phyloP scores from a whole-genome alignment of 2,329 filamentous ascomycete species.

The Acephala macrosclerotiorum region DNA sequence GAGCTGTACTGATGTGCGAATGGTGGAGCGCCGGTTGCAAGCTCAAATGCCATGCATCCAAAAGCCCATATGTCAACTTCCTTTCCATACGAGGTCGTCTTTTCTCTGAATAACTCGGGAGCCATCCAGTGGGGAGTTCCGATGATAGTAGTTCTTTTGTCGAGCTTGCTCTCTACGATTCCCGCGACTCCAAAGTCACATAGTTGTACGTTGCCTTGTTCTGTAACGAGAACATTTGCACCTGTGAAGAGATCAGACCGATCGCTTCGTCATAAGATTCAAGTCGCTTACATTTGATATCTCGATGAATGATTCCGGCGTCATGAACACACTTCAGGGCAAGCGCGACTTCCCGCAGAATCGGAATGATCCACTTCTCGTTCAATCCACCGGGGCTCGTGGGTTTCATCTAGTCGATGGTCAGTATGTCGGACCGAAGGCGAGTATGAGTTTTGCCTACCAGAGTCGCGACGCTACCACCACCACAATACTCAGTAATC shows the following conservation, averaged over 20 bases:
- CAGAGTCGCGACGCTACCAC: conserved; percentile 79
- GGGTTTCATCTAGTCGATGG: conserved; percentile 61
- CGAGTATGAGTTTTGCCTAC: conserved; percentile 50
- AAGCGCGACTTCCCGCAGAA: conserved; percentile 70
- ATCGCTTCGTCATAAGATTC: background rate
- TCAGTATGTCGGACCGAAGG: conserved; percentile 5
- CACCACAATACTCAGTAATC: conserved; percentile 85
- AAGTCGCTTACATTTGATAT: conserved; percentile 66
- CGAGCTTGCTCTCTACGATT: conserved; percentile 75
- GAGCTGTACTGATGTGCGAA: conserved; percentile 64
- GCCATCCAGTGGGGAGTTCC: conserved; percentile 90
- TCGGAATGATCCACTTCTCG: conserved; percentile 75
- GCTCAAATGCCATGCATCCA: conserved; percentile 81
- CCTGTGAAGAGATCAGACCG: conserved; percentile 42
- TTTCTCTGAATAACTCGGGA: conserved; percentile 72
- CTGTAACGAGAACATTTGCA: conserved; percentile 82
- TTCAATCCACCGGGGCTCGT: conserved; percentile 69
- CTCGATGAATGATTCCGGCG: conserved; percentile 73
- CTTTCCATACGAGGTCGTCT: conserved; percentile 69
- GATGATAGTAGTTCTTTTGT: conserved; percentile 82
- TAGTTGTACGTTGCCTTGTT: conserved; percentile 78
- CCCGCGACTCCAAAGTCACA: conserved; percentile 88
- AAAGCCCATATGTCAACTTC: conserved; percentile 87
- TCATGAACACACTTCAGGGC: conserved; percentile 73
- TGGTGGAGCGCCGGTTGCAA: conserved; percentile 79